Evolutionary conservation across 129 eudicot species (phyloP), one percentile per base, ranked within the genome.

Genomic region (Dittrichia graveolens): DNA sequence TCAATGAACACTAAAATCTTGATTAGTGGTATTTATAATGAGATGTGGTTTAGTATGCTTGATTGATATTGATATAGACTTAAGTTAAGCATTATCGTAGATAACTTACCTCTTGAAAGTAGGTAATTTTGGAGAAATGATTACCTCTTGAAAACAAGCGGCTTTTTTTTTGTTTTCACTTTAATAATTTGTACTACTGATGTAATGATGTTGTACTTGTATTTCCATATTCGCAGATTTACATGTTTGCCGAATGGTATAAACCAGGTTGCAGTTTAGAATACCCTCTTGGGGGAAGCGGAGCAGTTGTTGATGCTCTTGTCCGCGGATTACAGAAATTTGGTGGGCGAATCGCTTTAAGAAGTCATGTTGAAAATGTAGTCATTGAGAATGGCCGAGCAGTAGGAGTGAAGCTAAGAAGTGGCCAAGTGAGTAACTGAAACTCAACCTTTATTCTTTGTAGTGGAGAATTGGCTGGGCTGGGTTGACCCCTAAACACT

Each of bases 191-290:
- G 2, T 24, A 75, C 37, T 42, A 24, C 54, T 68, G 52, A 16
- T 65, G 39, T 42, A 24, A 47, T 68, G 52, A 16, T 65, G 39
- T 12, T 52, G 61, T 57, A 8, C 46, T 60, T 74, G 55, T 55
- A 37, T 47, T 45, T 43, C 48, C n/a, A 69, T 64, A 8, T 74
- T 75, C 83, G 75, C 82, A 93, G 96, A 83, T 90, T 61, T 93
- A 93, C 85, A 90, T 93, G 98, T 90, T 93, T 81, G 92, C 96
- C 12, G 98, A 93, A 82, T 93, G 96, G 98, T 93, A 93, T 77
- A 93, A 90, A 78, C 98, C 98, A 19, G 96, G 96, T 55, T 85
- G 96, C 83, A 80, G 76, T 63, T 70, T 93, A 69, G 98, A 93
- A 73, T 93, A 93, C 81, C 98, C 96, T 69, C 68, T 93, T 70